phyloP scores from a whole-genome alignment of 148 eudicot species.

The Rheum nobile region DNA sequence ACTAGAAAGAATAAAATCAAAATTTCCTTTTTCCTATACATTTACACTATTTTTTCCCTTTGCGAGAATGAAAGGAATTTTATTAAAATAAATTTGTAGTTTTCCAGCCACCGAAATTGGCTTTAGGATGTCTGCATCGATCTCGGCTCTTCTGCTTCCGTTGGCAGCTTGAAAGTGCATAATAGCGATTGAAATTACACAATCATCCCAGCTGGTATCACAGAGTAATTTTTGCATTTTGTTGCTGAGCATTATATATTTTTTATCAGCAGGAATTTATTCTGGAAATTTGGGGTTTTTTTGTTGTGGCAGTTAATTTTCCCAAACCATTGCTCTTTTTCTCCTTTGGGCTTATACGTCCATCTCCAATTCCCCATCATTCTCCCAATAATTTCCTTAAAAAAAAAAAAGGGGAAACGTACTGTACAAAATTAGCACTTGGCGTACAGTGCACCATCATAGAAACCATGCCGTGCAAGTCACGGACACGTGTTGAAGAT shows the following conservation, averaged over 20 bases:
- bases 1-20: background rate
- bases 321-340: background rate
- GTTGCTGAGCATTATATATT: slow-evolving; percentile 11
- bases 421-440: background rate
- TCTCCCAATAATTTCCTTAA: background rate
- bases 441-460: background rate
- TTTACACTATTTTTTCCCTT: too few relatives aligned
- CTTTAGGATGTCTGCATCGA: background rate
- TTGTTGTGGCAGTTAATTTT: background rate
- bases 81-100: background rate
- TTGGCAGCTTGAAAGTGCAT: slow-evolving; percentile 5
- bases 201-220: background rate
- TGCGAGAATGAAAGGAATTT: background rate
- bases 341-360: background rate
- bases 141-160: background rate
- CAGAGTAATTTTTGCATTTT: slow-evolving; percentile 10
- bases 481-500: slow-evolving; percentile 31
- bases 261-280: slow-evolving; percentile 7
- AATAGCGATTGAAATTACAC: background rate
- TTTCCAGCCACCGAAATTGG: slow-evolving; percentile 7
- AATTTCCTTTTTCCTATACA: background rate
- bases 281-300: too few relatives aligned
- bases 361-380: background rate
- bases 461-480: slow-evolving; percentile 29
- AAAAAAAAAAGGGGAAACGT: too few relatives aligned